Percentiles rank a stretch among this genome's conserved stretches.
Evolutionary conservation across 2,329 filamentous ascomycete species (phyloP).

Genomic region (Rutstroemia sydowiana): DNA sequence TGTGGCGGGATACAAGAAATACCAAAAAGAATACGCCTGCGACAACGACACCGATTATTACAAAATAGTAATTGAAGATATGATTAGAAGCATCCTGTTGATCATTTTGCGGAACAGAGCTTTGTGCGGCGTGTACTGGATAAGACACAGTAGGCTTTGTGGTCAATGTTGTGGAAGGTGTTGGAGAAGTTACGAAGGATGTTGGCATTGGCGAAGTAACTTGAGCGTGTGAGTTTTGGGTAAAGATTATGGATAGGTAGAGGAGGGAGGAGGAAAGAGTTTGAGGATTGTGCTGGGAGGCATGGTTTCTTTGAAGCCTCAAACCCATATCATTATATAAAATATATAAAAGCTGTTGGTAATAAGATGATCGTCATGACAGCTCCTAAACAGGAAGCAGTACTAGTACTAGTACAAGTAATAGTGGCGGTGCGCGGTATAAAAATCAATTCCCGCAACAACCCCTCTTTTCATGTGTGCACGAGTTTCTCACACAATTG

Average conservation of each 20-base stretch:
- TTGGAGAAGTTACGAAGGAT: constrained; percentile 10
- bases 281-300: constrained; percentile 16
- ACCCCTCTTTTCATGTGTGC: neutral
- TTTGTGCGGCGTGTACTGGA: constrained; percentile 1
- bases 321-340: neutral
- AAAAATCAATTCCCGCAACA: neutral
- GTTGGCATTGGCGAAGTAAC: constrained; percentile 11
- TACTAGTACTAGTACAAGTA: neutral
- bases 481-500: too few species aligned
- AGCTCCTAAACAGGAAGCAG: neutral
- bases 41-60: constrained; percentile 41
- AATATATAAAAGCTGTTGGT: neutral
- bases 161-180: constrained; percentile 6
- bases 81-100: constrained; percentile 30
- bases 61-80: constrained; percentile 49
- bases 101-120: neutral
- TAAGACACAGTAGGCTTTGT: neutral
- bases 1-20: constrained; percentile 38
- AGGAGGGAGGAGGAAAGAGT: constrained; percentile 17
- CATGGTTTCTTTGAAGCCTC: neutral
- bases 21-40: constrained; percentile 36
- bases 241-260: constrained; percentile 22
- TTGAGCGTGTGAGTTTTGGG: constrained; percentile 20
- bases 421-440: neutral
- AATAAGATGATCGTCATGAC: neutral